Evolutionary conservation across 2,329 filamentous ascomycete genomes (phyloP).

Genomic region (Emericellopsis atlantica): DNA sequence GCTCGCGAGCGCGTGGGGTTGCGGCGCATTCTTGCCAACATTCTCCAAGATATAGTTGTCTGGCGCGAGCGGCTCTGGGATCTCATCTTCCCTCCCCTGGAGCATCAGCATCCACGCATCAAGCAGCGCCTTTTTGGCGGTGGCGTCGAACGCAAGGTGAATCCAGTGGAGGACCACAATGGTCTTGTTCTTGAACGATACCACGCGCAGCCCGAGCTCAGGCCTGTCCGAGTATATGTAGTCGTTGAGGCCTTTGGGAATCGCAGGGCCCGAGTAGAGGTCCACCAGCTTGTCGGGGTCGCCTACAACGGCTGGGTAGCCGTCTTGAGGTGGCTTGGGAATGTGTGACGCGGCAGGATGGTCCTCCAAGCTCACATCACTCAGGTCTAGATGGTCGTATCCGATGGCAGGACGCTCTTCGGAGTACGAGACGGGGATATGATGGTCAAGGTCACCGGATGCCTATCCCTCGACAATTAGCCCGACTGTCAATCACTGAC

Average conservation of each 20-base stretch:
- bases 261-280: conserved; percentile 7
- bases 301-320: conserved; percentile 10
- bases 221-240: conserved; percentile 23
- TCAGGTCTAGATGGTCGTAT: conserved; percentile 16
- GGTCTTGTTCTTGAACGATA: conserved; percentile 27
- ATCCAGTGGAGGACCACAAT: conserved; percentile 23
- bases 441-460: conserved; percentile 22
- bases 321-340: conserved; percentile 8
- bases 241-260: conserved; percentile 16
- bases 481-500: neutral
- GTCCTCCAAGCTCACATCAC: conserved; percentile 13
- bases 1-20: conserved; percentile 9
- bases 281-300: conserved; percentile 9
- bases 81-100: conserved; percentile 16
- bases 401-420: conserved; percentile 18
- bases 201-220: conserved; percentile 25
- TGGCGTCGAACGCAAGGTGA: conserved; percentile 26
- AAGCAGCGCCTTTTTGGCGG: conserved; percentile 21
- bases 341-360: conserved; percentile 19
- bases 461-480: conserved; percentile 4
- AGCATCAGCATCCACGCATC: conserved; percentile 24
- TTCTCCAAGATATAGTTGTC: conserved; percentile 15
- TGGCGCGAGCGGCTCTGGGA: conserved; percentile 11
- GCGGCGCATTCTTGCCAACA: conserved; percentile 9
- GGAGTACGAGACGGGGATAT: conserved; percentile 22